Percentiles rank a stretch among this genome's conserved stretches.
Evolutionary conservation across 2,329 filamentous ascomycete genomes (phyloP).

Genomic region (Leptoxyphium fumago): DNA sequence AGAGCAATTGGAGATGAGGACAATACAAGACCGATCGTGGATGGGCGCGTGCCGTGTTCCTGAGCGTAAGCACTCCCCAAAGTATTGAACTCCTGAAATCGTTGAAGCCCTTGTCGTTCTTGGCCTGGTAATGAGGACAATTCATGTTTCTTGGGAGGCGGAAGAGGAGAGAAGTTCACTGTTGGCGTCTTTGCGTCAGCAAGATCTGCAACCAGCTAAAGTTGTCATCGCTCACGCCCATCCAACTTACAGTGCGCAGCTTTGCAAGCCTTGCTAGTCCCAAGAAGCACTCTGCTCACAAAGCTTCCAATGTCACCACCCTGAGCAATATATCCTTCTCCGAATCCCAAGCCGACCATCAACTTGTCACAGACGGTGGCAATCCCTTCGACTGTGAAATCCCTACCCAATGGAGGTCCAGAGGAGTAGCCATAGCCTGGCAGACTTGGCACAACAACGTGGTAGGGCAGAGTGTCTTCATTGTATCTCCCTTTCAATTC

Average conservation of each 20-base stretch:
- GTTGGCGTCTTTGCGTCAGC: neutral
- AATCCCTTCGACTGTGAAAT: slow-evolving; percentile 28
- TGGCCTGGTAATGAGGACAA: neutral
- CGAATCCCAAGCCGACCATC: slow-evolving; percentile 40
- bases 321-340: slow-evolving; percentile 37
- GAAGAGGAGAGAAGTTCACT: neutral
- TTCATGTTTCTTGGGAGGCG: slow-evolving; percentile 6
- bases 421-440: slow-evolving; percentile 41
- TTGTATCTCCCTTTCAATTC: slow-evolving; percentile 34
- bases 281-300: slow-evolving; percentile 29
- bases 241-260: slow-evolving; percentile 20
- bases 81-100: slow-evolving; percentile 21
- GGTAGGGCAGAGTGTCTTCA: slow-evolving; percentile 38
- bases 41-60: slow-evolving; percentile 38
- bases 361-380: slow-evolving; percentile 35
- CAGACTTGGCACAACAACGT: slow-evolving; percentile 41
- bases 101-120: neutral
- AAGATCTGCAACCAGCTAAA: neutral
- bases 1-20: slow-evolving; percentile 38
- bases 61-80: slow-evolving; percentile 34
- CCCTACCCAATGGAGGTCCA: slow-evolving; percentile 29
- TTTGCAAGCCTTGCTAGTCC: slow-evolving; percentile 32
- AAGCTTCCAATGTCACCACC: slow-evolving; percentile 42
- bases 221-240: neutral
- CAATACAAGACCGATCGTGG: slow-evolving; percentile 41